Evolutionary conservation across 1,284 basidiomycete genomes (phyloP).

Genomic region (Naganishia albida): DNA sequence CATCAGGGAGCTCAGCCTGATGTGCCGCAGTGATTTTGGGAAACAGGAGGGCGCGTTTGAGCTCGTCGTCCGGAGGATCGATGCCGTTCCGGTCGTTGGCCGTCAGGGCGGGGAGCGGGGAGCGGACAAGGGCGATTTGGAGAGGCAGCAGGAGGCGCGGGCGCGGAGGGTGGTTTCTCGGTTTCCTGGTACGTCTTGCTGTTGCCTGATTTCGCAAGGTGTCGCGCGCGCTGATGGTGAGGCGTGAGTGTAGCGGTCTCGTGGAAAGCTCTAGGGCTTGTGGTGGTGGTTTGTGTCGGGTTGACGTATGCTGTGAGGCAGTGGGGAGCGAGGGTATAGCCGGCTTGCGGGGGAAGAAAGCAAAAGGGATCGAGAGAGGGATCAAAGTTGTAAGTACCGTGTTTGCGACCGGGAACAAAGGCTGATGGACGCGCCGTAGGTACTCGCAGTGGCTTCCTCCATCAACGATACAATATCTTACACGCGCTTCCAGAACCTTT

Average conservation of each 20-base stretch:
- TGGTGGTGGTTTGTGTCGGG: constrained; percentile 14
- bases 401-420: too few species aligned
- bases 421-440: too few species aligned
- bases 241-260: constrained; percentile 6
- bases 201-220: background rate
- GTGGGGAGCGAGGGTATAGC: background rate
- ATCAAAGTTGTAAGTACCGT: too few species aligned
- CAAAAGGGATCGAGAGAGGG: too few species aligned
- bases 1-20: constrained; percentile 49
- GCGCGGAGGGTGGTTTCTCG: background rate
- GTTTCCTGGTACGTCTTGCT: constrained; percentile 11
- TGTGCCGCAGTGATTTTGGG: constrained; percentile 54
- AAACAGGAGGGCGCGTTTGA: constrained; percentile 51
- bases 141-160: constrained; percentile 9
- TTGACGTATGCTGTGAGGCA: constrained; percentile 9
- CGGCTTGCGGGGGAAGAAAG: too few species aligned
- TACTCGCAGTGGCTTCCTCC: too few species aligned
- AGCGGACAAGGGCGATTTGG: constrained; percentile 6
- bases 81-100: constrained; percentile 28
- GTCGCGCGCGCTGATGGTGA: background rate
- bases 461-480: too few species aligned
- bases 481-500: too few species aligned
- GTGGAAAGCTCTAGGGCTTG: constrained; percentile 24
- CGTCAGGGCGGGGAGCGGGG: background rate
- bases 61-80: constrained; percentile 41